Conservation (phyloP, 805 yeast species). For the Tetrapisispora phaffii region DNA sequence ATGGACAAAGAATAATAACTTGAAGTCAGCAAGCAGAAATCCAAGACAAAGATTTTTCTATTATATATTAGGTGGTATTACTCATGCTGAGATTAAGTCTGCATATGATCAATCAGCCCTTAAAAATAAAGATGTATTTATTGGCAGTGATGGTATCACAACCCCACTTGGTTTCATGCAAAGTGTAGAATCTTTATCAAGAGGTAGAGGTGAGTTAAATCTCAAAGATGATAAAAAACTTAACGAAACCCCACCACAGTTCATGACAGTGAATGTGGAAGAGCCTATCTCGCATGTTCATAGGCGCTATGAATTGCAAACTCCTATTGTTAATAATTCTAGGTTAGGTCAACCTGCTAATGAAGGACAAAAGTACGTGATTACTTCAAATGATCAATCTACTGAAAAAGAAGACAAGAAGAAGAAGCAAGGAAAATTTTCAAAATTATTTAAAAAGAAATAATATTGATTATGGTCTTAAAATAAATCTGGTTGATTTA, state of each 20-base stretch:
- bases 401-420: constrained; percentile 25
- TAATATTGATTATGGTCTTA: background rate
- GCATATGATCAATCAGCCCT: constrained; percentile 57
- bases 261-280: constrained; percentile 27
- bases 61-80: constrained; percentile 82
- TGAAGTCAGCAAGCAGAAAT: constrained; percentile 21
- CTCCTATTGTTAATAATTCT: constrained; percentile 8
- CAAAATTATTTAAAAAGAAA: constrained; percentile 34
- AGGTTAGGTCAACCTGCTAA: background rate
- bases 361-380: background rate
- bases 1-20: constrained; percentile 48
- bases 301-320: constrained; percentile 10
- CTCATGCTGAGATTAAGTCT: constrained; percentile 70
- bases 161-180: constrained; percentile 39
- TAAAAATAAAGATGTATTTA: constrained; percentile 59
- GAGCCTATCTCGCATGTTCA: constrained; percentile 22
- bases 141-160: constrained; percentile 72
- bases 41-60: constrained; percentile 64
- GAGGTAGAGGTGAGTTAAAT: constrained; percentile 34
- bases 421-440: constrained; percentile 39
- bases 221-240: constrained; percentile 31
- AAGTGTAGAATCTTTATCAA: constrained; percentile 31
- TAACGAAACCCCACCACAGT: constrained; percentile 35
- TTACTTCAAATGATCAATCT: background rate
- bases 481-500: background rate